phyloP scores from a whole-genome alignment of 2,329 filamentous ascomycete genomes.

The Trematosphaeria pertusa region DNA sequence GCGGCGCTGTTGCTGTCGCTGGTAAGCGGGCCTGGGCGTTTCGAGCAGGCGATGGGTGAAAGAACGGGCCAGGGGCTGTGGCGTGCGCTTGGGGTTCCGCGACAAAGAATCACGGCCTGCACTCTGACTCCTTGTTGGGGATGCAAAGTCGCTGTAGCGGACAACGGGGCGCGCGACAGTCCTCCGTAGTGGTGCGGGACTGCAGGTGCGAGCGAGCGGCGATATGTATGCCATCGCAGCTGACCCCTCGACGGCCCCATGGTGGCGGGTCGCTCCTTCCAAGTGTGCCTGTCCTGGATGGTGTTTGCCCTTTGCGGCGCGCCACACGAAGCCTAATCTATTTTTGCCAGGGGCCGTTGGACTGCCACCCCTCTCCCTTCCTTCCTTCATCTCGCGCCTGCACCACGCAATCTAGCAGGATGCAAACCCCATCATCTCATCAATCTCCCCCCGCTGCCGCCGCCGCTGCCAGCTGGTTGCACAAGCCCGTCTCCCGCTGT shows the following conservation, averaged over 20 bases:
- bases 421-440: not conserved
- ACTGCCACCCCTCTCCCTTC: slow-evolving; percentile 2
- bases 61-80: slow-evolving; percentile 15
- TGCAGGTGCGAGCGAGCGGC: not conserved
- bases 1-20: slow-evolving; percentile 4
- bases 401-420: slow-evolving; percentile 1
- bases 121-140: not conserved
- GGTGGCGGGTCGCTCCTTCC: not conserved
- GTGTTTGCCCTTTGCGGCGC: not conserved
- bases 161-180: not conserved
- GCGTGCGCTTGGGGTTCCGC: slow-evolving; percentile 3
- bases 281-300: not conserved
- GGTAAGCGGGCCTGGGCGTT: slow-evolving; percentile 18
- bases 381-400: slow-evolving; percentile 17
- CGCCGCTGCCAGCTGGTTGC: slow-evolving; percentile 19
- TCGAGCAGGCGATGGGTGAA: slow-evolving; percentile 16
- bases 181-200: not conserved
- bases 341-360: slow-evolving; percentile 14
- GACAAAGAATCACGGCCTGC: slow-evolving; percentile 4
- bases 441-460: slow-evolving; percentile 6
- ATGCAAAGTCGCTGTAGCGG: not conserved
- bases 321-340: slow-evolving; percentile 18
- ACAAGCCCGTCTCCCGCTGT: slow-evolving; percentile 15
- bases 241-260: slow-evolving; percentile 3
- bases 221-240: slow-evolving; percentile 2